These are phyloP conservation scores for Jatropha curcas DNA, from an alignment of 345 rosid species.

Conservation along the genomic window DNA sequence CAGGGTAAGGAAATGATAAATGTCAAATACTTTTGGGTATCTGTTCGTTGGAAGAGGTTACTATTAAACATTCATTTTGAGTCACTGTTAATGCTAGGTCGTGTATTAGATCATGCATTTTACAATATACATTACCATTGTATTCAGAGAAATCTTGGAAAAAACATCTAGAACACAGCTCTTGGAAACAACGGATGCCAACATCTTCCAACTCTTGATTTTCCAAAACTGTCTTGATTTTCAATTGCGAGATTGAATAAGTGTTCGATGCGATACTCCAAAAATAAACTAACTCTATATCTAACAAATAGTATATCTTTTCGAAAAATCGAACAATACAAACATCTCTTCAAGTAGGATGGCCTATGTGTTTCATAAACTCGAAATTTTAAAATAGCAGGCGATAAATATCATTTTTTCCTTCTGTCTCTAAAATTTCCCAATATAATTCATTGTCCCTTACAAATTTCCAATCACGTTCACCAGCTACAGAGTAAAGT, in stretches of 20 bases:
- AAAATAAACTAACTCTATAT: no score
- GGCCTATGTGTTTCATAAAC: no score
- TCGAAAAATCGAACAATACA: no score
- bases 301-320: no score
- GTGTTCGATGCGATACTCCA: conserved; percentile 20
- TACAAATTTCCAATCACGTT: not conserved
- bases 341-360: no score
- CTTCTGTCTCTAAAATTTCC: not conserved
- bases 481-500: no score
- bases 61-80: conserved; percentile 1
- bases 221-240: no score
- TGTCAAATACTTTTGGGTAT: conserved; percentile 24
- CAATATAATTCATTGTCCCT: not conserved
- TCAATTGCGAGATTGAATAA: not conserved
- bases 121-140: not conserved
- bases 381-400: no score
- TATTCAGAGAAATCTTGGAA: not conserved
- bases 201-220: conserved; percentile 7
- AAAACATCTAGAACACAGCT: not conserved
- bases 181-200: conserved; percentile 3
- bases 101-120: conserved; percentile 23
- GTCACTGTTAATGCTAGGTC: conserved; percentile 16
- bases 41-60: not conserved
- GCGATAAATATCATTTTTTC: conserved; percentile 5
- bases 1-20: conserved; percentile 4